Base-by-base conservation (phyloP, 768 basidiomycete genomes). In the Trametes coccinea region DNA sequence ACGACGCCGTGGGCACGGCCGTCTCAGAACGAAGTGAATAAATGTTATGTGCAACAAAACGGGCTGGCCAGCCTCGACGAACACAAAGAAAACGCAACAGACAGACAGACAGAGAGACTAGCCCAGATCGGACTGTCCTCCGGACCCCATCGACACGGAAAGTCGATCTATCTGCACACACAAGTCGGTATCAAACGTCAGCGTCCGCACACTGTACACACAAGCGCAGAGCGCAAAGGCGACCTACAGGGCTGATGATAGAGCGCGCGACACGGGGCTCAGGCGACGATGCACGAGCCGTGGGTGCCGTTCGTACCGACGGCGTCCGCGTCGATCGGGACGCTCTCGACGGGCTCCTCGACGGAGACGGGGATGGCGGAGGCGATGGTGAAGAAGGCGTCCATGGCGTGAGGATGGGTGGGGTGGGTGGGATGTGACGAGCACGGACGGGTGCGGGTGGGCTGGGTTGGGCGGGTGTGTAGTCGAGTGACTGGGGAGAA, bases 301-400 rank as follows among this genome's bases (percentile, higher is more conserved):
- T 53, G 51, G 51, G 17, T 53, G 4, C 51, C 51, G 14, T 22
- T 40, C 17, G 51, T 53, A 9, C 51, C 51, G n/a, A 40, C 34
- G 17, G 9, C 37, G 39, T 53, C 51, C 7, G 33, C 14, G 51
- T 53, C 51, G 22, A 53, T 13, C n/a, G 51, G 51, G 1, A 53
- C 37, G 51, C n/a, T 29, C 51, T 53, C 51, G 39, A 41, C 39
- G 51, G 37, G 51, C 39, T 53, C 37, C 51, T 53, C 51, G 17
- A 27, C 11, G 51, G 51, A 22, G 27, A 40, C 39, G n/a, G 51
- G 51, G 51, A 53, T 22, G 33, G 51, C 51, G 39, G 53, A 31
- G 17, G 54, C 44, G 33, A 47, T 45, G 45, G 54, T 56, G 45
- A 56, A 45, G 44, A 47, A 47, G 17, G 34, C 54, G 44, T 46